A percentile compares a stretch with the other conserved stretches of the same genome.
Conservation (phyloP, 2,329 filamentous ascomycete species). For the Talaromyces sp. region DNA sequence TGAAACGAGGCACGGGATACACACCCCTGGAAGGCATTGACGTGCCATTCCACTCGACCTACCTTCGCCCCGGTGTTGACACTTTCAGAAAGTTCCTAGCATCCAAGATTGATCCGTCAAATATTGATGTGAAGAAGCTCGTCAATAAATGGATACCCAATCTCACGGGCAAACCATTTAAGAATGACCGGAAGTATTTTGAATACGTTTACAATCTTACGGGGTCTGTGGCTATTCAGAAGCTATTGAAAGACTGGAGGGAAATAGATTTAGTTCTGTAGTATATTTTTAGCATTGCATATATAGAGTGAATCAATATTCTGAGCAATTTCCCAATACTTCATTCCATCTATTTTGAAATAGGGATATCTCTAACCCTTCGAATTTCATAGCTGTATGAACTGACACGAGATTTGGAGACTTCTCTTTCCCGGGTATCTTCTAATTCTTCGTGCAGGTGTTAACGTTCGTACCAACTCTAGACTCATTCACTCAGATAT, state of each 20-base stretch:
- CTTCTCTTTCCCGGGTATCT: background rate
- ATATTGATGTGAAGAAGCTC: slow-evolving; percentile 93
- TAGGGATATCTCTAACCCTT: background rate
- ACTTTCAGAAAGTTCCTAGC: slow-evolving; percentile 96
- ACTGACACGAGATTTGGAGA: background rate
- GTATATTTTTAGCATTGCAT: background rate
- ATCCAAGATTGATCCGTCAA: slow-evolving; percentile 99
- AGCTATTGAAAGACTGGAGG: slow-evolving; percentile 76
- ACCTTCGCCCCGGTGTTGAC: slow-evolving; percentile 95
- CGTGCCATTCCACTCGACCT: slow-evolving; percentile 98
- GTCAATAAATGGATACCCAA: slow-evolving; percentile 99
- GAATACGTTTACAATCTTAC: slow-evolving; percentile 96
- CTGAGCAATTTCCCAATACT: background rate
- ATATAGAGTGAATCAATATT: background rate
- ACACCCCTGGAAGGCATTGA: slow-evolving; percentile 97
- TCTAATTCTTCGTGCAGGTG: background rate
- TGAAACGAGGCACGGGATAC: slow-evolving; percentile 92
- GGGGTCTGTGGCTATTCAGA: slow-evolving; percentile 62
- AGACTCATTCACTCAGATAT: background rate
- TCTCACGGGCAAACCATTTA: slow-evolving; percentile 95
- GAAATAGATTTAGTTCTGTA: slow-evolving; percentile 39
- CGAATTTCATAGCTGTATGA: background rate
- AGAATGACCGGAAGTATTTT: slow-evolving; percentile 96
- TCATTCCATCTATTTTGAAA: background rate
- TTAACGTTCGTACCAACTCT: background rate